Base-by-base conservation (phyloP, 495 filamentous ascomycete genomes). In the Aspergillus sparsus region DNA sequence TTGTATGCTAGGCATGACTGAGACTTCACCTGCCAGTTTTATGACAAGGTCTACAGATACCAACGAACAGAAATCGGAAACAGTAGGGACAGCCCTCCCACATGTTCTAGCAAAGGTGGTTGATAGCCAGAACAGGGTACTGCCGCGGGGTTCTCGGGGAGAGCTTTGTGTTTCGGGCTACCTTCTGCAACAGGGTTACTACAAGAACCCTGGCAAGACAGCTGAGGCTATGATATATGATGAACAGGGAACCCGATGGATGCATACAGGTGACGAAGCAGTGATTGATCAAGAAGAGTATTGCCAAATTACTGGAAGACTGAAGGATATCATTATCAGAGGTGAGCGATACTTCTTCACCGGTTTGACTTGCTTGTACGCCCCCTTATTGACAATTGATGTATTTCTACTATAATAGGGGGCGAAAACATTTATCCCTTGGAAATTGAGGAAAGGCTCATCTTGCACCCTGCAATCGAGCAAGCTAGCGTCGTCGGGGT, bases 11-110 rank as follows among this genome's bases (percentile, higher is more conserved):
- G n/a, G n/a, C n/a, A 62, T 62, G 79, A 62, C 60, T 3, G 60
- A 82, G 55, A 72, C 77, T 2, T 61, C 72, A 15, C 67, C 75
- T 41, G 83, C 87, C 63, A 70, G 67, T 13, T 86, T 86, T 68
- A 92, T 92, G 88, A 93, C 91, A 2, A n/a, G n/a, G n/a, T n/a
- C n/a, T n/a, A n/a, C n/a, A n/a, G 76, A 84, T 0, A 87, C 89
- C 5, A 68, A 88, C 3, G 76, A 77, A 12, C 85, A 87, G 66
- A 75, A 89, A 13, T 79, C 87, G 13, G 75, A 81, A 37, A 87
- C 75, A 18, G 87, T 95, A 0, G 91, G 91, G 0, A 70, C 78
- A 13, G 74, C 84, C 0, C 76, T 96, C 61, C 90, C 91, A n/a
- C 89, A 96, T 66, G 80, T 83, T 1, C 66, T 73, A 64, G 87